Evolutionary conservation across 768 basidiomycete species (phyloP).

Genomic region (Tephrocybe sp.): DNA sequence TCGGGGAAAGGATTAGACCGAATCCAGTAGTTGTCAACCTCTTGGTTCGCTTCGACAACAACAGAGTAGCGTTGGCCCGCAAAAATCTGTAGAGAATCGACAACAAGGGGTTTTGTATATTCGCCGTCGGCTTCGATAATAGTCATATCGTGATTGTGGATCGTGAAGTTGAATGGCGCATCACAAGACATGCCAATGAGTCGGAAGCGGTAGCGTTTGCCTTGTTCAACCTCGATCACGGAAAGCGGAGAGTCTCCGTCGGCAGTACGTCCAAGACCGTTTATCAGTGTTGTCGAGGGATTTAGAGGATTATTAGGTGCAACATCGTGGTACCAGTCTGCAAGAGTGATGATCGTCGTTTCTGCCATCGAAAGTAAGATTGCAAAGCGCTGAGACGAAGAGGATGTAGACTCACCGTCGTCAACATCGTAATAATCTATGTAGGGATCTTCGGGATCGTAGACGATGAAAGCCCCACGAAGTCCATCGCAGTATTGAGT

Average conservation of each 20-base stretch:
- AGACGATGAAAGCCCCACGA: conserved; percentile 7
- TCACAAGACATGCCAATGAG: conserved; percentile 9
- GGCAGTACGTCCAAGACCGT: conserved; percentile 5
- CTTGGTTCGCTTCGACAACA: conserved; percentile 4
- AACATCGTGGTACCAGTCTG: conserved; percentile 10
- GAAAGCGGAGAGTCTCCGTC: conserved; percentile 1
- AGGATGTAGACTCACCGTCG: neutral
- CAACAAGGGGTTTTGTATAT: conserved; percentile 1
- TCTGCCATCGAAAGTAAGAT: too few species aligned
- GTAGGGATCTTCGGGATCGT: conserved; percentile 5
- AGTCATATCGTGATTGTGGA: conserved; percentile 5
- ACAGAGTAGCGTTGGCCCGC: conserved; percentile 10
- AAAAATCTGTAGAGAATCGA: conserved; percentile 8
- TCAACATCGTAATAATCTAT: conserved; percentile 3
- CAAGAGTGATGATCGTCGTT: conserved; percentile 7
- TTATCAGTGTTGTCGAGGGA: conserved; percentile 5
- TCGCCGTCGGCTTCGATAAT: conserved; percentile 8
- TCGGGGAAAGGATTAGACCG: neutral
- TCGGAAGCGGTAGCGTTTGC: conserved; percentile 9
- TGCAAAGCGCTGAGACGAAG: neutral
- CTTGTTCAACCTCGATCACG: conserved; percentile 6
- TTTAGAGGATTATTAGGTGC: neutral
- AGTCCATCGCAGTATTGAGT: conserved; percentile 8
- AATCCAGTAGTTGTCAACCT: conserved; percentile 8
- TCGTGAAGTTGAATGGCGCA: conserved; percentile 6